Evolutionary conservation across 768 basidiomycete species (phyloP).

Genomic region (Suillus paluster): DNA sequence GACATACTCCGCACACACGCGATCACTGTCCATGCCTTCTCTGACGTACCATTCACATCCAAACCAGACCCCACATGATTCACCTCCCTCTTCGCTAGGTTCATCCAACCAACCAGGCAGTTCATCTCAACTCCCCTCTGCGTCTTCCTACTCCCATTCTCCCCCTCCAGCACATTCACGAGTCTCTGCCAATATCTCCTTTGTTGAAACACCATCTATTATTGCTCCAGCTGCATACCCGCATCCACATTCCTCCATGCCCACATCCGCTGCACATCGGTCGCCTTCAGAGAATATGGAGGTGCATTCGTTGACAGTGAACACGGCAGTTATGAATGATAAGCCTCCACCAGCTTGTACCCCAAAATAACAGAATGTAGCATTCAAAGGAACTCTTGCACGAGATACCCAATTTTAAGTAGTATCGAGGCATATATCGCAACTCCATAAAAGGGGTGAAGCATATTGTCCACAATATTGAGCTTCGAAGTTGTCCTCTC

Average conservation of each 20-base stretch:
- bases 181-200: neutral
- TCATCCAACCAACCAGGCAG: neutral
- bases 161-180: neutral
- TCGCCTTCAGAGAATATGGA: neutral
- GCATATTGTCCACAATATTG: neutral
- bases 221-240: neutral
- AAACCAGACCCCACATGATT: neutral
- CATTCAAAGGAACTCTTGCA: neutral
- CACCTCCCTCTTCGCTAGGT: neutral
- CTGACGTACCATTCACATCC: neutral
- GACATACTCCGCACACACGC: neutral
- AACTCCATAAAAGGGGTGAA: neutral
- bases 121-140: neutral
- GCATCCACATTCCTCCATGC: neutral
- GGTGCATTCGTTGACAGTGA: slow-evolving; percentile 13
- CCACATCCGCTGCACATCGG: neutral
- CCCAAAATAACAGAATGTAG: slow-evolving; percentile 14
- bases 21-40: neutral
- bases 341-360: slow-evolving; percentile 36
- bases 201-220: neutral
- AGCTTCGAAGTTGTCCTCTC: neutral
- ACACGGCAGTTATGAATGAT: slow-evolving; percentile 17
- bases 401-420: neutral
- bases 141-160: neutral
- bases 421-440: neutral